phyloP scores from a whole-genome alignment of 1,284 basidiomycete genomes.

The Phaffia rhodozyma region DNA sequence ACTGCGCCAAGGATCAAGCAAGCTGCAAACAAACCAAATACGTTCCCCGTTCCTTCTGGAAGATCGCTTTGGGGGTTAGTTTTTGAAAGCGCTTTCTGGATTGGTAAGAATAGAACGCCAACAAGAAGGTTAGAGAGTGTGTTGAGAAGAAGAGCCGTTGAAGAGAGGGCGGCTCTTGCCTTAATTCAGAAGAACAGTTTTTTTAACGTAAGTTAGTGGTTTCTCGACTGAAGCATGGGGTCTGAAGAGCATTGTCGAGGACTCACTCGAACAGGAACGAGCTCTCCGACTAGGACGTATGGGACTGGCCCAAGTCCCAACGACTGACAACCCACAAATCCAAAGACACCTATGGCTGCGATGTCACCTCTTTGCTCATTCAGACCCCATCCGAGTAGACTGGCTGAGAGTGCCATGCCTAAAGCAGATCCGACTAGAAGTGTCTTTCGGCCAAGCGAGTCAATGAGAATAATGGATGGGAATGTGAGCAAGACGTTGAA shows the following conservation, averaged over 20 bases:
- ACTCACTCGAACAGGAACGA: background rate
- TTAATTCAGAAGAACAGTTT: background rate
- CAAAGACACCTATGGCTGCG: slow-evolving; percentile 1
- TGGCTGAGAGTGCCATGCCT: background rate
- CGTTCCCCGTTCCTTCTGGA: slow-evolving; percentile 4
- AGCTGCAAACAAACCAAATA: slow-evolving; percentile 12
- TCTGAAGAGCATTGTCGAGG: background rate
- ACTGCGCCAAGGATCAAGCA: slow-evolving; percentile 3
- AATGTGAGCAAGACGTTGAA: slow-evolving; percentile 37
- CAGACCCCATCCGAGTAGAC: background rate
- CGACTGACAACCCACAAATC: background rate
- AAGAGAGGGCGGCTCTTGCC: background rate
- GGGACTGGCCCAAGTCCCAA: background rate
- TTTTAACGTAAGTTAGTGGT: background rate
- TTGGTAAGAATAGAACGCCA: slow-evolving; percentile 14
- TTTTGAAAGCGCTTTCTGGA: slow-evolving; percentile 9
- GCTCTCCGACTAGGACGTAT: background rate
- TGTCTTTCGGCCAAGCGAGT: slow-evolving; percentile 1
- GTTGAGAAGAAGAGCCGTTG: slow-evolving; percentile 9
- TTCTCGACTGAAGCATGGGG: background rate
- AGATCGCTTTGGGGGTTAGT: background rate
- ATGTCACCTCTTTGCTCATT: background rate
- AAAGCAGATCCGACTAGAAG: background rate
- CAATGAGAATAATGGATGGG: slow-evolving; percentile 35
- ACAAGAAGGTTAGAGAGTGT: slow-evolving; percentile 14